These are phyloP conservation scores for Aspergillus flavus DNA, from an alignment of 2,329 filamentous ascomycete genomes.

Conservation along the genomic window DNA sequence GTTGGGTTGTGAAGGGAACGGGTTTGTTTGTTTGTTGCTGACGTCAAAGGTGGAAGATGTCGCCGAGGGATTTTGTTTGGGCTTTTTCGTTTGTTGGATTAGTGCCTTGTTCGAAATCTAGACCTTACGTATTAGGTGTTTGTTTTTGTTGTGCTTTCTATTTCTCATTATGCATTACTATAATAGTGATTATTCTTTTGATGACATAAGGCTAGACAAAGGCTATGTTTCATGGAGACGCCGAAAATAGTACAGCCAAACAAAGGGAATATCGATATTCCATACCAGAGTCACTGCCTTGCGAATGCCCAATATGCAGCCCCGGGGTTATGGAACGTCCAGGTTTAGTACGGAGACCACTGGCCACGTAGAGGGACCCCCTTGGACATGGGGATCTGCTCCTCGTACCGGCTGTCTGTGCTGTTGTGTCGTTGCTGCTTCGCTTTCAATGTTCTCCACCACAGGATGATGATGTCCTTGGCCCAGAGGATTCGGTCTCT, in stretches of 20 bases:
- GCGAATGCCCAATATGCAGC: conserved; percentile 1
- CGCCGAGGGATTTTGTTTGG: too few species aligned
- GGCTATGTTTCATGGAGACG: neutral
- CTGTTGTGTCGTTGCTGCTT: conserved; percentile 17
- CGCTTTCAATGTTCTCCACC: conserved; percentile 34
- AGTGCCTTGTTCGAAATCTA: neutral
- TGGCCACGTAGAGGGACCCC: conserved; percentile 6
- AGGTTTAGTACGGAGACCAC: neutral
- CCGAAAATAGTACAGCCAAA: neutral
- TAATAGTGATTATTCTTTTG: neutral
- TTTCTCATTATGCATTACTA: neutral
- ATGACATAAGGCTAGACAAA: neutral
- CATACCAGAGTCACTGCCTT: neutral
- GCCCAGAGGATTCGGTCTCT: conserved; percentile 47
- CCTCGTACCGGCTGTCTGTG: neutral
- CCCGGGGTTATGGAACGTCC: neutral
- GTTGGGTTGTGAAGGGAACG: neutral
- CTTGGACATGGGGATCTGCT: neutral
- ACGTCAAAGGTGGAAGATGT: neutral
- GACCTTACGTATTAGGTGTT: neutral
- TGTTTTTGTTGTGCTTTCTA: neutral
- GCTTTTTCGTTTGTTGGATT: too few species aligned
- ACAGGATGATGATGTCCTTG: conserved; percentile 35
- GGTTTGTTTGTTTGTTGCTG: neutral
- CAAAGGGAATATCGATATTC: neutral